These are phyloP conservation scores for Magnusiomyces paraingens DNA, from an alignment of 1,139 yeast genomes.

Conservation along the genomic window DNA sequence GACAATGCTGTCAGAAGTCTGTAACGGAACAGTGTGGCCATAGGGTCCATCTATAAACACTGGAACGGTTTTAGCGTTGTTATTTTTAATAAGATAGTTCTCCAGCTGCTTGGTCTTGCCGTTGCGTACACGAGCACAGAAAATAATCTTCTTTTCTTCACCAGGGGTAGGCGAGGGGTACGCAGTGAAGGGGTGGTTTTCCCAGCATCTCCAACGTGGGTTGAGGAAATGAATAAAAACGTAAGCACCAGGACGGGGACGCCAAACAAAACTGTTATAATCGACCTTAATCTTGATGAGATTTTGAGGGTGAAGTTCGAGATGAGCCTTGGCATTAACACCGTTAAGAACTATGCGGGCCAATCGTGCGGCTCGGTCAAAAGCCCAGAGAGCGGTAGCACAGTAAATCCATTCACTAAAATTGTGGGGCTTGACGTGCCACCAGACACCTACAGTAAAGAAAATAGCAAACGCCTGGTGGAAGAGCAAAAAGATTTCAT, in stretches of 20 bases:
- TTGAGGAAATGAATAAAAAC: slow-evolving; percentile 54
- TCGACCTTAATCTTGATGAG: slow-evolving; percentile 26
- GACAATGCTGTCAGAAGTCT: slow-evolving; percentile 44
- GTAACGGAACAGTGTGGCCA: slow-evolving; percentile 43
- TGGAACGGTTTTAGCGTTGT: slow-evolving; percentile 21
- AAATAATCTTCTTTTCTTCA: slow-evolving; percentile 26
- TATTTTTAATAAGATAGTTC: slow-evolving; percentile 18
- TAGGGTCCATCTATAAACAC: slow-evolving; percentile 55
- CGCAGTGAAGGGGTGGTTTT: slow-evolving; percentile 65
- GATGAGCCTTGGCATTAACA: slow-evolving; percentile 35
- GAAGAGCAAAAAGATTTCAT: slow-evolving; percentile 54
- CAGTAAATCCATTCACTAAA: slow-evolving; percentile 39
- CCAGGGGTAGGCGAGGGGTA: slow-evolving; percentile 28
- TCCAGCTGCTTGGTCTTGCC: slow-evolving; percentile 26
- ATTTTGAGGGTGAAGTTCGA: slow-evolving; percentile 25
- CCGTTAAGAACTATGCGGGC: slow-evolving; percentile 37
- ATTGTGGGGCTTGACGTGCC: slow-evolving; percentile 34
- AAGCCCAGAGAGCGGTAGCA: slow-evolving; percentile 36
- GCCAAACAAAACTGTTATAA: slow-evolving; percentile 33
- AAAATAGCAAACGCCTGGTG: slow-evolving; percentile 46
- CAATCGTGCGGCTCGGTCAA: slow-evolving; percentile 35
- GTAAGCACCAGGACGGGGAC: slow-evolving; percentile 49
- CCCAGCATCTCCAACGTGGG: slow-evolving; percentile 43
- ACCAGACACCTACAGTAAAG: slow-evolving; percentile 40
- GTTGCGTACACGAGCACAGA: slow-evolving; percentile 31